phyloP scores from a whole-genome alignment of 108 stramenopile species.

The Skeletonema menzelii region DNA sequence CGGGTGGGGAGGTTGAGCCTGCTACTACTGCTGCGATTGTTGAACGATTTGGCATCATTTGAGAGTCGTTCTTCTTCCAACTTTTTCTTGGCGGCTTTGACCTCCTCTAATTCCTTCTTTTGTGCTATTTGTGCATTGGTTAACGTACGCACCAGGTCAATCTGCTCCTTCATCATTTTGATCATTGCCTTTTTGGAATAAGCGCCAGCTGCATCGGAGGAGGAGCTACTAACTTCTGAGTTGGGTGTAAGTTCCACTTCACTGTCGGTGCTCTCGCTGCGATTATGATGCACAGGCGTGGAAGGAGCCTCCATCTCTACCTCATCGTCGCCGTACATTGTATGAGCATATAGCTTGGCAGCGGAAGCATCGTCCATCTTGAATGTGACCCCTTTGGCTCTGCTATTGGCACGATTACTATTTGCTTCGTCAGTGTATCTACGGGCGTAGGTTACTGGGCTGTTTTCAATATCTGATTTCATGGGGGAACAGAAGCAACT shows the following conservation, averaged over 20 bases:
- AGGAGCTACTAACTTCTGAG: background rate
- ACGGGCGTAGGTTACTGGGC: background rate
- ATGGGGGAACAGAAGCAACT: background rate
- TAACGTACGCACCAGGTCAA: constrained; percentile 34
- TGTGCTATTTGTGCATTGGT: constrained; percentile 48
- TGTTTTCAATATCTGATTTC: background rate
- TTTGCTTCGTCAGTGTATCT: background rate
- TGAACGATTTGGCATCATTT: background rate
- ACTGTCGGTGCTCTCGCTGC: background rate
- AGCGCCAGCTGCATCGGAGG: background rate
- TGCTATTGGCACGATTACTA: too few species aligned
- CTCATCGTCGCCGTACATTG: background rate
- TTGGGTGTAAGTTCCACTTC: background rate
- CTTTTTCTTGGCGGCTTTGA: constrained; percentile 33
- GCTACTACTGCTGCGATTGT: background rate
- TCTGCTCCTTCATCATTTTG: constrained; percentile 37
- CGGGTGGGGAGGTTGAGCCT: constrained; percentile 4
- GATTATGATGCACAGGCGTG: background rate
- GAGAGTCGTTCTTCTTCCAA: constrained; percentile 17
- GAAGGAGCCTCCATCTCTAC: background rate
- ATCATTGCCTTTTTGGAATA: constrained; percentile 36
- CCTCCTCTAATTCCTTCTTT: constrained; percentile 37
- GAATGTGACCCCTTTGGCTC: too few species aligned
- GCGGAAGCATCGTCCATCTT: background rate
- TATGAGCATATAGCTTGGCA: background rate